phyloP scores from a whole-genome alignment of 352 stramenopile species.

The Phytopythium delawarense region DNA sequence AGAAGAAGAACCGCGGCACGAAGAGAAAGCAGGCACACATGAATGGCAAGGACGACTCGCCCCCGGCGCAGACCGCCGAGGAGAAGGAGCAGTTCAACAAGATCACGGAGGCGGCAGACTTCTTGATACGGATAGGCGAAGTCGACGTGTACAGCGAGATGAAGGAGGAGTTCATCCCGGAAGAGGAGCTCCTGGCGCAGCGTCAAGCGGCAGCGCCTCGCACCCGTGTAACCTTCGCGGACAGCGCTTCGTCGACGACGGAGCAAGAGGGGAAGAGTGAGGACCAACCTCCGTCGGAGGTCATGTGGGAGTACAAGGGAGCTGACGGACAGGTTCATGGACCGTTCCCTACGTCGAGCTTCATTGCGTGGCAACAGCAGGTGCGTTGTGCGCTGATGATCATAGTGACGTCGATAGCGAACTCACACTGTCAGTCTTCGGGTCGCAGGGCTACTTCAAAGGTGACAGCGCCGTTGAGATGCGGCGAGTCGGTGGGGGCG shows the following conservation, averaged over 20 bases:
- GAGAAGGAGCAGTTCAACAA: constrained; percentile 80
- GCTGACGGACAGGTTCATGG: constrained; percentile 70
- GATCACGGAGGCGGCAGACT: constrained; percentile 77
- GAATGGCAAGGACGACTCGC: constrained; percentile 17
- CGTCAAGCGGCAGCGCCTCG: constrained; percentile 17
- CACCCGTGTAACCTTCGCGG: constrained; percentile 23
- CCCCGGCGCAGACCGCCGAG: constrained; percentile 38
- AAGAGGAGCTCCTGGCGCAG: constrained; percentile 53
- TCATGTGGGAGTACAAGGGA: constrained; percentile 80
- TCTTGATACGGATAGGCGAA: constrained; percentile 68
- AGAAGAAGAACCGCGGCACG: constrained; percentile 31
- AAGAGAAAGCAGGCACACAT: constrained; percentile 52
- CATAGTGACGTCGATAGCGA: background rate
- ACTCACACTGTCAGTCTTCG: background rate
- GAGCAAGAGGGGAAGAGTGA: constrained; percentile 45
- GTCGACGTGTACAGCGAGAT: constrained; percentile 81
- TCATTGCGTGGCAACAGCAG: constrained; percentile 76
- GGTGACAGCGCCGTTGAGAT: constrained; percentile 74
- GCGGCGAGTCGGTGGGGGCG: constrained; percentile 27
- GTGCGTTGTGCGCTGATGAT: constrained; percentile 20
- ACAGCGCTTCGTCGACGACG: background rate
- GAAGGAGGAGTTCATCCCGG: constrained; percentile 73
- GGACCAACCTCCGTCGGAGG: constrained; percentile 27
- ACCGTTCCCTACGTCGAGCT: constrained; percentile 63
- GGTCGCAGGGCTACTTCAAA: constrained; percentile 63